Evolutionary conservation across 2,329 filamentous ascomycete genomes (phyloP), one percentile per base, ranked within the genome.

Genomic region (Fusarium hainanense): DNA sequence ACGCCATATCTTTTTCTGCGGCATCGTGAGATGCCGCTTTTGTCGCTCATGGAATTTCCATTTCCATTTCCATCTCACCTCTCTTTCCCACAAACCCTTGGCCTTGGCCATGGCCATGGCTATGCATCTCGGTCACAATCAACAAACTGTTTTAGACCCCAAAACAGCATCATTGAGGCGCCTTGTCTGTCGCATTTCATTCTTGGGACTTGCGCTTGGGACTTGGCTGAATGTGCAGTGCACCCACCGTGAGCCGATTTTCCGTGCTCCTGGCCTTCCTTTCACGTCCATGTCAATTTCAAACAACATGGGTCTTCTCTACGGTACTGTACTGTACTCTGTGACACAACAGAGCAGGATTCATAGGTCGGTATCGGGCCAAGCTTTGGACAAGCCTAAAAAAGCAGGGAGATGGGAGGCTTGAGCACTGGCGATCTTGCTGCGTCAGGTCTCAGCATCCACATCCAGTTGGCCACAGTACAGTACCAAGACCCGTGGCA

Each of bases 301-400:
- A 48, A 56, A 59, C 50, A 55, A 52, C 63, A 70, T 62, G 58
- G 67, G 58, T 58, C 42, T 18, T 50, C 57, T 68, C 48, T 57
- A 40, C 28, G 13, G 28, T 28, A 28, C 27, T 4, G 27, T 28
- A 12, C 27, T 28, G 27, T 12, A 30, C 49, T 67, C 47, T 37
- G 57, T 68, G 57, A 67, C 57, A 67, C 56, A 58, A 37, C 52
- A 54, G 23, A 48, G 47, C 47, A 47, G 49, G 28, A 55, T 70
- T 40, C 37, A 70, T 58, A 55, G 62, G 32, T 41, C 48, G 41
- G 34, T 20, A 13, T 27, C 9, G 32, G 41, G 52, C 55, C 55
- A 70, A 67, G 52, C 66, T 66, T 62, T 67, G 37, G 49, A 67
- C 57, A 56, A 55, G 66, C 46, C 27, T 66, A 48, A 48, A 63